phyloP scores from a whole-genome alignment of 2,329 filamentous ascomycete species.

The Hypomyces rosellus region DNA sequence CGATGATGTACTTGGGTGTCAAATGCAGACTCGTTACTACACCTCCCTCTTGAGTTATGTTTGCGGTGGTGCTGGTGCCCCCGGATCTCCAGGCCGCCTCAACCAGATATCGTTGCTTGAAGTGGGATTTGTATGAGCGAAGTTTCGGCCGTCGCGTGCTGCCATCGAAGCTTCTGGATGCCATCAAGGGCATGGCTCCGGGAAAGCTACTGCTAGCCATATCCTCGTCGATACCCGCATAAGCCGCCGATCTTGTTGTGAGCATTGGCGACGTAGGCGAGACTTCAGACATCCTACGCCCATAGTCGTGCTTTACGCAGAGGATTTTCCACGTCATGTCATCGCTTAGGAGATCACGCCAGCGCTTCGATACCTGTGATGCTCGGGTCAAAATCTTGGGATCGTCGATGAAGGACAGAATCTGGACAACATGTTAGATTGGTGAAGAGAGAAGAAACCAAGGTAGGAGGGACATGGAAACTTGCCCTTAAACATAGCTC shows the following conservation, averaged over 20 bases:
- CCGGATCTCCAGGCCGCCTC: conserved; percentile 95
- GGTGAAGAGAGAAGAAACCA: not conserved
- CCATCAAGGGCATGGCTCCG: conserved; percentile 32
- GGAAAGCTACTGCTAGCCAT: conserved; percentile 38
- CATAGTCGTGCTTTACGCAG: conserved; percentile 92
- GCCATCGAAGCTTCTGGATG: conserved; percentile 52
- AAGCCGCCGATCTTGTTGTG: conserved; percentile 25
- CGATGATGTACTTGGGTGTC: conserved; percentile 93
- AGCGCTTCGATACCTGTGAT: conserved; percentile 91
- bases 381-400: conserved; percentile 88
- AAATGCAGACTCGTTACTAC: conserved; percentile 94
- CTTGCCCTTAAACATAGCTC: conserved; percentile 84
- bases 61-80: conserved; percentile 72
- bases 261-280: conserved; percentile 27
- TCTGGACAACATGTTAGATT: conserved; percentile 42
- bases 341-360: conserved; percentile 88
- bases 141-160: conserved; percentile 51
- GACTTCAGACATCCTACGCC: conserved; percentile 49
- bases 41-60: conserved; percentile 93
- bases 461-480: conserved; percentile 9
- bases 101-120: conserved; percentile 95
- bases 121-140: conserved; percentile 89
- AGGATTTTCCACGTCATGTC: conserved; percentile 98
- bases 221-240: conserved; percentile 29
- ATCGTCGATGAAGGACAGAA: conserved; percentile 95